Conservation (phyloP, 73 alveolate species). For the Paramecium primaurelia region DNA sequence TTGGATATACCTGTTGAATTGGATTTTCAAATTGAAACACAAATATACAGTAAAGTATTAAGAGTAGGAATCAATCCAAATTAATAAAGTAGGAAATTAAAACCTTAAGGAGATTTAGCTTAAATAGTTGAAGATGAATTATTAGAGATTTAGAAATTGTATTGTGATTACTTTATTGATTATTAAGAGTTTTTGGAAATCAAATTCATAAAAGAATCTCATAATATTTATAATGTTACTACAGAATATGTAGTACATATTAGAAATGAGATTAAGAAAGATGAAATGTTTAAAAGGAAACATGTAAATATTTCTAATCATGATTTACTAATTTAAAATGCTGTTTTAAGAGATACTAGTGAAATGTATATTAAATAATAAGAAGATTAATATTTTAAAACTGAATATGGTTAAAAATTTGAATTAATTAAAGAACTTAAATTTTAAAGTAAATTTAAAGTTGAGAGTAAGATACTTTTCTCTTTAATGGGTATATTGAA, state of each 20-base stretch:
- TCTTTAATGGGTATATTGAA: conserved; percentile 26
- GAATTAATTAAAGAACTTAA: conserved; percentile 22
- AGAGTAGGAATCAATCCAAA: background rate
- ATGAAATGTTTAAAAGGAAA: background rate
- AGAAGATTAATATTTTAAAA: background rate
- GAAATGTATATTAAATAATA: background rate
- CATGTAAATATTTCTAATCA: background rate
- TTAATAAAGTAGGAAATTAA: background rate
- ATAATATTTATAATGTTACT: background rate
- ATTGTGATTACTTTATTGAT: background rate
- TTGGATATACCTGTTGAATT: background rate
- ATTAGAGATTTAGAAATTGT: background rate
- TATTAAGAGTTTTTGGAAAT: background rate
- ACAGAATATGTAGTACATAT: conserved; percentile 5
- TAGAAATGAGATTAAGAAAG: conserved; percentile 34
- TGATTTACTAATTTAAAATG: conserved; percentile 9
- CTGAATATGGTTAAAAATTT: background rate
- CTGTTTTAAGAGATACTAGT: conserved; percentile 25
- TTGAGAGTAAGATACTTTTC: conserved; percentile 4
- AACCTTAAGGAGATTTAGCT: background rate
- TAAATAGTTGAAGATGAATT: background rate
- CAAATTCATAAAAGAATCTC: background rate
- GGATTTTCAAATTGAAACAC: background rate
- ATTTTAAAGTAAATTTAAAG: conserved; percentile 27
- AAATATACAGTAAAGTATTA: background rate